Evolutionary conservation across 805 yeast species (phyloP).

Genomic region (Nakazawaea wyomingensis): DNA sequence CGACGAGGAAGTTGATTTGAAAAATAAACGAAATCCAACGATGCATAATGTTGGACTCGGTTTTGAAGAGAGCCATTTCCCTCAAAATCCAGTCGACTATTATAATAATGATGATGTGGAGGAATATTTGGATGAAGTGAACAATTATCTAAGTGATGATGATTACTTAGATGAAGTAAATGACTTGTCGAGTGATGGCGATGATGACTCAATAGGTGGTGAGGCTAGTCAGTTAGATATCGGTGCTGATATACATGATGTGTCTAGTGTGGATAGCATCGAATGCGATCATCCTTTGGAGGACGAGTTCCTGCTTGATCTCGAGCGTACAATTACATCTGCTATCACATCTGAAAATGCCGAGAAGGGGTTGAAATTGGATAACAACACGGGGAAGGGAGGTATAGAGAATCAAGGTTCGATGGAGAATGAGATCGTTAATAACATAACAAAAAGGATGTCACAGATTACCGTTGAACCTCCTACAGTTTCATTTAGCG

Average conservation of each 20-base stretch:
- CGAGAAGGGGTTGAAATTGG: too few relatives aligned
- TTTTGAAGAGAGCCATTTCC: too few relatives aligned
- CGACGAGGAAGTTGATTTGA: slow-evolving; percentile 2
- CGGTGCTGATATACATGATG: background rate
- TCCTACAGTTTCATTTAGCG: background rate
- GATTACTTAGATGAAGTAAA: slow-evolving; percentile 6
- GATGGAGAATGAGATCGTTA: background rate
- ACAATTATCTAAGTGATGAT: slow-evolving; percentile 4
- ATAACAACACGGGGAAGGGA: too few relatives aligned
- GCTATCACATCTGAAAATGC: too few relatives aligned
- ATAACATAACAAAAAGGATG: slow-evolving; percentile 9
- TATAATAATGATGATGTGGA: slow-evolving; percentile 12
- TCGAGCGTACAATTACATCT: background rate
- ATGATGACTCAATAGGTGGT: background rate
- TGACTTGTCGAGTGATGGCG: background rate
- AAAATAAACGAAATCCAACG: too few relatives aligned
- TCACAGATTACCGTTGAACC: slow-evolving; percentile 9
- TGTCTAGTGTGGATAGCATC: background rate
- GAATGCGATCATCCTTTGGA: background rate
- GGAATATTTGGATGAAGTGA: slow-evolving; percentile 4
- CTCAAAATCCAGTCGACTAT: too few relatives aligned
- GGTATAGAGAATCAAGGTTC: background rate
- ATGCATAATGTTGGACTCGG: too few relatives aligned
- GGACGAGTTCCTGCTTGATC: background rate
- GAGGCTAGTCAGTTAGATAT: background rate